Evolutionary conservation across 225 moss, liverwort and hornwort genomes (phyloP), one percentile per base, ranked within the genome.

Genomic region (Climacium dendroides): DNA sequence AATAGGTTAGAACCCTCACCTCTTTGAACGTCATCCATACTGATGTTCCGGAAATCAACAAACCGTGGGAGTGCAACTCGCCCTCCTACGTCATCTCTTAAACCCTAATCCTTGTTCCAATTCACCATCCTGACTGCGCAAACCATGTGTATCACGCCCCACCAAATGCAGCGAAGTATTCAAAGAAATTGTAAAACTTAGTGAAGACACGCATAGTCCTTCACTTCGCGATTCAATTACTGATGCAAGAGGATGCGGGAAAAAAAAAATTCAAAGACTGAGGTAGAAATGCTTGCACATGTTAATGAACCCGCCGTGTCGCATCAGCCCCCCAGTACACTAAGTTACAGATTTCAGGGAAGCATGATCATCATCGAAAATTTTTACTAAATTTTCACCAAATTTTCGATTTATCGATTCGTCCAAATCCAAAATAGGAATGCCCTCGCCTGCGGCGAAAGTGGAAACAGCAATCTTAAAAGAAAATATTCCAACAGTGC

Each of bases 11-110:
- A 87, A 62, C 30, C 35, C 57, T 72, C 71, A 88, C 90, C 86
- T 78, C 88, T 88, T 86, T 86, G 90, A 47, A 37, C 63, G 39
- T 41, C 72, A 47, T 88, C 75, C 90, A 90, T 88, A 25, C 78
- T 72, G 70, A 85, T 14, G 20, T 34, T 61, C 67, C 13, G 34
- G 35, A 67, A 61, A 34, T 66, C 74, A 43, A 10, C n/a, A 62
- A 83, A 62, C 24, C 7, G n/a, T 45, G 53, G 7, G 19, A 72
- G 54, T 24, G 19, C 47, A 66, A 47, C 57, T 81, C 30, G n/a
- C 29, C n/a, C 53, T 77, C 65, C 48, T 37, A 41, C 13, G 28
- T 29, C 81, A 69, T 10, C 75, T 52, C 62, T 11, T 19, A 37
- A 87, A 85, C 60, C 75, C 74, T 90, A 85, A 84, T 52, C 74